Base-by-base conservation (phyloP, 2,329 filamentous ascomycete species). In the Claviceps sorghi region DNA sequence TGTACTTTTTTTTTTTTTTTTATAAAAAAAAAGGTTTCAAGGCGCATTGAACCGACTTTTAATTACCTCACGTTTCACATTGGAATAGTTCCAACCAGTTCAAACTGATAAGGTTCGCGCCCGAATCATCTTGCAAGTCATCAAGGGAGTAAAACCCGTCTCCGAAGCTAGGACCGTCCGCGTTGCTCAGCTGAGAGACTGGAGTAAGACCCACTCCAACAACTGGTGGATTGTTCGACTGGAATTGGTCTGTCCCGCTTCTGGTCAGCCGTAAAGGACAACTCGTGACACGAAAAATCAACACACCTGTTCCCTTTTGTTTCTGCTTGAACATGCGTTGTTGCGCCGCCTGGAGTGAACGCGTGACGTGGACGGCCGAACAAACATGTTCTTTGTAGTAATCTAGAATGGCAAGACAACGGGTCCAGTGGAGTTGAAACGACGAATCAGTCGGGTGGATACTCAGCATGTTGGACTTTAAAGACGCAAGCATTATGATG, bases 31-130 rank as follows among this genome's bases (percentile, higher is more conserved):
- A 34, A 34, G 11, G 9, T 34, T 34, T 11, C n/a, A n/a, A n/a
- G n/a, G n/a, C n/a, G n/a, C n/a, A n/a, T n/a, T n/a, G n/a, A n/a
- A n/a, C n/a, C n/a, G n/a, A n/a, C n/a, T n/a, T n/a, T n/a, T n/a
- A n/a, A n/a, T n/a, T n/a, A n/a, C n/a, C n/a, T n/a, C n/a, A n/a
- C n/a, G 32, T 30, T 22, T 46, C 50, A 11, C 32, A 47, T 13
- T 46, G 50, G 13, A 51, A 51, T 1, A 51, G 2, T 32, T 51
- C 50, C 34, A 51, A 13, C 50, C 50, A 51, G 22, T 51, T 34
- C 34, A 51, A 32, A 21, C 26, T 51, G 7, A 43, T 17, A n/a
- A 51, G 43, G 42, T 47, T 32, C 4, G 50, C 40, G 11, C 50
- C 50, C 21, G 46, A 47, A 26, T 38, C 45, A 15, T 51, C 50